These are phyloP conservation scores for Colletotrichum viniferum DNA, from an alignment of 2,329 filamentous ascomycete genomes.

Conservation along the genomic window DNA sequence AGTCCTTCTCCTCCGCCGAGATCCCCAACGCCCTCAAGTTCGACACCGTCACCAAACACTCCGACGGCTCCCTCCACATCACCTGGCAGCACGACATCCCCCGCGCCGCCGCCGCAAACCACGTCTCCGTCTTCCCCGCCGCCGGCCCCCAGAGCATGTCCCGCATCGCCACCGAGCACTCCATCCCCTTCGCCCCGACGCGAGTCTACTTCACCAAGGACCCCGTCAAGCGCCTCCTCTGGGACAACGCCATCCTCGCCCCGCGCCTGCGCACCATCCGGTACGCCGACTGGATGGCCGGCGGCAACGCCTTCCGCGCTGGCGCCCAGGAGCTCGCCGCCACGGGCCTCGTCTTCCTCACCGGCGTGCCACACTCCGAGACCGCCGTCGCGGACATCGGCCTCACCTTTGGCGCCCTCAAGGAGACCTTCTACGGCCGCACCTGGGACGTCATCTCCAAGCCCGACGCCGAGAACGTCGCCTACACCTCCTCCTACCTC, in stretches of 20 bases:
- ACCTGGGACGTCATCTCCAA: conserved; percentile 91
- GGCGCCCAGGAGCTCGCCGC: conserved; percentile 66
- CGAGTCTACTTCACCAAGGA: conserved; percentile 18
- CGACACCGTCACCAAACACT: conserved; percentile 29
- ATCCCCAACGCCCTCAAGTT: conserved; percentile 40
- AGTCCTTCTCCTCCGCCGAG: conserved; percentile 51
- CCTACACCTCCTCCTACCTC: conserved; percentile 82
- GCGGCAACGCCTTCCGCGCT: conserved; percentile 59
- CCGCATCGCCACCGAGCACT: not conserved
- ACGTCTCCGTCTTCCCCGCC: conserved; percentile 39
- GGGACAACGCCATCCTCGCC: conserved; percentile 43
- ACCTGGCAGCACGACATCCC: conserved; percentile 60
- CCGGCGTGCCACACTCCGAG: conserved; percentile 72
- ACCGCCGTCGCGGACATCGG: conserved; percentile 71
- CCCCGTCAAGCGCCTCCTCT: conserved; percentile 32
- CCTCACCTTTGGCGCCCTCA: conserved; percentile 74
- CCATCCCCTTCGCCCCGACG: not conserved
- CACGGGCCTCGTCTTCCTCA: conserved; percentile 79
- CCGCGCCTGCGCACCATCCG: conserved; percentile 61
- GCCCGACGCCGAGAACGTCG: conserved; percentile 85
- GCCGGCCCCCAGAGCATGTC: conserved; percentile 26
- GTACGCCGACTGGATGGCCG: conserved; percentile 74
- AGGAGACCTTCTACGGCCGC: conserved; percentile 87
- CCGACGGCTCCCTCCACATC: conserved; percentile 53
- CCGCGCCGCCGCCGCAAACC: conserved; percentile 31